These are phyloP conservation scores for Spatholobus suberectus DNA, from an alignment of 306 rosid genomes.

Conservation along the genomic window DNA sequence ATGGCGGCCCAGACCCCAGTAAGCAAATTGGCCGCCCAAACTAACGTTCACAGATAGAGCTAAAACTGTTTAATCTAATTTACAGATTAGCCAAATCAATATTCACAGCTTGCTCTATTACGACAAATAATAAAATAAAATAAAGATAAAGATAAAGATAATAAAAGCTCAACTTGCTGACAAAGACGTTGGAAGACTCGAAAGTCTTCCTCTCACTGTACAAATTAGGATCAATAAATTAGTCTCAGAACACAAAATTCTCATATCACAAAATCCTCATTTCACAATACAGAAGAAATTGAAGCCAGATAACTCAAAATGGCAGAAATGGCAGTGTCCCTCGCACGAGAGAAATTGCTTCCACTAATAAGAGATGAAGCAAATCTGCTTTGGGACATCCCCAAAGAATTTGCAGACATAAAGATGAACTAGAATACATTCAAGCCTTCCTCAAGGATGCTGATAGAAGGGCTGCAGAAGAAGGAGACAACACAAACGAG, in stretches of 20 bases:
- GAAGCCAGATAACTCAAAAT: not conserved
- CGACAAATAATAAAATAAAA: not conserved
- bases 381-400: not conserved
- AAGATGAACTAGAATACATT: not conserved
- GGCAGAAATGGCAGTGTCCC: constrained; percentile 12
- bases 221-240: not conserved
- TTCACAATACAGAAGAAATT: not conserved
- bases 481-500: not conserved
- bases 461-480: not conserved
- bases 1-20: too few relatives aligned
- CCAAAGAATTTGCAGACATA: not conserved
- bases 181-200: not conserved
- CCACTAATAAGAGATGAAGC: not conserved
- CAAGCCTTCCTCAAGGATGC: not conserved
- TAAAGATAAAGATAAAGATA: not conserved
- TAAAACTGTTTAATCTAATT: too few relatives aligned
- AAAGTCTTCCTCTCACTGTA: not conserved
- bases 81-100: not conserved
- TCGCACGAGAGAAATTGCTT: not conserved
- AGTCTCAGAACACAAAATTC: not conserved
- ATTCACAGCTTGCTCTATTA: not conserved
- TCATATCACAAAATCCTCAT: not conserved
- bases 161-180: too few relatives aligned
- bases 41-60: not conserved
- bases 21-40: too few relatives aligned